Percentiles rank a stretch among this genome's conserved stretches.
These are phyloP conservation scores for Porphyridium purpureum DNA, from an alignment of 23 red algal species.

Conservation along the genomic window DNA sequence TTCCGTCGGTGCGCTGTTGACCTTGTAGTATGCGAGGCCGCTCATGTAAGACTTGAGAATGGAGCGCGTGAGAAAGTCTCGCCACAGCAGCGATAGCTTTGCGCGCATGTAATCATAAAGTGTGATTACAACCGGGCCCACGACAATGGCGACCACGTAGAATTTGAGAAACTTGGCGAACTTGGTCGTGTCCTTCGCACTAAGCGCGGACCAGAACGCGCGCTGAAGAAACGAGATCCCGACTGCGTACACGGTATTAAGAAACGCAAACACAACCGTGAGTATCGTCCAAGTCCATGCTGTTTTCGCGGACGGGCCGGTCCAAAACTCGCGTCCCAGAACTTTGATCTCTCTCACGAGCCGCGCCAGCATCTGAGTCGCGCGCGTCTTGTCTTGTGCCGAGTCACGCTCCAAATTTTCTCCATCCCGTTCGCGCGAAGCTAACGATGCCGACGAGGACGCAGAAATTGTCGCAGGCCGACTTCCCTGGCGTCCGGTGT, in stretches of 20 bases:
- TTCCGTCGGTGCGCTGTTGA: too few species aligned
- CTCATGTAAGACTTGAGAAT: constrained; percentile 42
- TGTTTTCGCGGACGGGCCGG: constrained; percentile 8
- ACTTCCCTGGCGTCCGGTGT: too few species aligned
- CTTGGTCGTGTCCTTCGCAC: constrained; percentile 31
- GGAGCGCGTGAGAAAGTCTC: constrained; percentile 43
- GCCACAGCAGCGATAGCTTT: constrained; percentile 60
- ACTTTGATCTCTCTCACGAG: constrained; percentile 1
- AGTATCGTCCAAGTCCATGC: constrained; percentile 65
- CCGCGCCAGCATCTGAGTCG: too few species aligned
- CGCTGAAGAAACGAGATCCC: constrained; percentile 58
- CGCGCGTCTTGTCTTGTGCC: too few species aligned
- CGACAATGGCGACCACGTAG: constrained; percentile 47
- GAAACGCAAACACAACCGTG: constrained; percentile 54
- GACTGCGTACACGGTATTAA: constrained; percentile 73
- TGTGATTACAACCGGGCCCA: constrained; percentile 59
- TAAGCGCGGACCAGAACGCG: constrained; percentile 84
- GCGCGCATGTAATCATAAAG: constrained; percentile 64
- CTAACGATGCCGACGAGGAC: too few species aligned
- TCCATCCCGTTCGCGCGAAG: too few species aligned
- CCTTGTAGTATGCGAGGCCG: constrained; percentile 44
- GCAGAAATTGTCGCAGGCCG: too few species aligned
- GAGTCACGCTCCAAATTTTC: too few species aligned
- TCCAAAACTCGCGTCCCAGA: constrained; percentile 18
- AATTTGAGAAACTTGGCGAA: constrained; percentile 50